A percentile compares a stretch with the other conserved stretches of the same genome.
These are phyloP conservation scores for Chytridiales sp. DNA, from an alignment of 371 early-diverging fungal genomes.

Conservation along the genomic window DNA sequence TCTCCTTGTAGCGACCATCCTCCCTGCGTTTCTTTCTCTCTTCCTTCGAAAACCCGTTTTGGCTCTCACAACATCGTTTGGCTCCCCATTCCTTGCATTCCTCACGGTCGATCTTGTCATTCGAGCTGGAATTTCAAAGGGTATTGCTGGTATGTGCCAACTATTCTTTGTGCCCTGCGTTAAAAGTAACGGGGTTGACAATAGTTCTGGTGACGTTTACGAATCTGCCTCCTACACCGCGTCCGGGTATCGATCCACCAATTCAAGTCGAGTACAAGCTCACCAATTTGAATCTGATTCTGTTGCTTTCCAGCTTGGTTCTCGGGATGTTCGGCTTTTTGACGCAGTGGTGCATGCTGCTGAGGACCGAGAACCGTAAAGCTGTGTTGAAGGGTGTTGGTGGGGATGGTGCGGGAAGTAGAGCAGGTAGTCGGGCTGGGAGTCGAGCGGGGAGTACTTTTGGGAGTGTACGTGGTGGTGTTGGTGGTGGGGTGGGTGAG, in stretches of 20 bases:
- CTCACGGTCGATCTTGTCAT: constrained; percentile 16
- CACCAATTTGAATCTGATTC: constrained; percentile 12
- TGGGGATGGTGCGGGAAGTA: no score
- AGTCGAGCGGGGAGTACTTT: no score
- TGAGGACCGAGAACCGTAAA: no score
- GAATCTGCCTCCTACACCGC: not conserved
- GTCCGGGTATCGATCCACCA: not conserved
- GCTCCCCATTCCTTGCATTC: constrained; percentile 2
- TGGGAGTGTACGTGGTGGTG: no score
- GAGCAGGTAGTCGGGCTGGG: no score
- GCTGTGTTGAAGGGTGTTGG: no score
- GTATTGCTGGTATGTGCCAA: constrained; percentile 6
- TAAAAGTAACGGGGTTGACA: no score
- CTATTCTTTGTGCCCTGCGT: not conserved
- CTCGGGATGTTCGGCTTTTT: no score
- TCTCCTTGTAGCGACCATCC: constrained; percentile 4
- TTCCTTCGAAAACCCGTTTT: constrained; percentile 10
- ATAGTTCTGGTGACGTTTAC: no score
- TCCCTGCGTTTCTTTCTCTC: constrained; percentile 4
- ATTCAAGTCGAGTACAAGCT: constrained; percentile 1
- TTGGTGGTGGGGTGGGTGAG: no score
- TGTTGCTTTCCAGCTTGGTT: constrained; percentile 1
- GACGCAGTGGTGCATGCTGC: no score
- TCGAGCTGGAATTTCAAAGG: constrained; percentile 5
- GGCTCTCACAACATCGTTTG: not conserved